These are phyloP conservation scores for Scheffersomyces titani DNA, from an alignment of 1,139 yeast species.

Conservation along the genomic window DNA sequence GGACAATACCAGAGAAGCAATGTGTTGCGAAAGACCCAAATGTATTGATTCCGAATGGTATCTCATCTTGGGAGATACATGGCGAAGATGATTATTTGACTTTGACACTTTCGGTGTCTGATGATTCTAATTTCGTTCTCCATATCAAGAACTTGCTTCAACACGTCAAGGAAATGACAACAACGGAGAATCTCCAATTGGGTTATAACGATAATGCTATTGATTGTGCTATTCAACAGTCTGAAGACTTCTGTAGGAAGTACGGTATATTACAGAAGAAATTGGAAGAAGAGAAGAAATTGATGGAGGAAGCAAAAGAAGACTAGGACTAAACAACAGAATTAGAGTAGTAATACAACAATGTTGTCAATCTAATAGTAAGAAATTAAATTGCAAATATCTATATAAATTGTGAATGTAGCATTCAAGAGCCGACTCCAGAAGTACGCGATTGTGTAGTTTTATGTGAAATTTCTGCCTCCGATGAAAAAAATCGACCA, in stretches of 20 bases:
- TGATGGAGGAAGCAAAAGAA: too few species aligned
- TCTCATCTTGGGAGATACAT: slow-evolving; percentile 24
- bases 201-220: neutral
- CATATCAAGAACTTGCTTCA: slow-evolving; percentile 12
- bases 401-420: too few species aligned
- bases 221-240: slow-evolving; percentile 1
- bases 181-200: neutral
- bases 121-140: slow-evolving; percentile 15
- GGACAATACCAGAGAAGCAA: slow-evolving; percentile 22
- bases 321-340: too few species aligned
- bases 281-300: too few species aligned
- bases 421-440: too few species aligned
- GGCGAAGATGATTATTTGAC: slow-evolving; percentile 29
- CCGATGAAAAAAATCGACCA: too few species aligned
- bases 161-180: slow-evolving; percentile 3
- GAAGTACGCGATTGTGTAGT: too few species aligned
- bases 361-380: too few species aligned
- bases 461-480: too few species aligned
- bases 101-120: slow-evolving; percentile 32
- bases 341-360: too few species aligned
- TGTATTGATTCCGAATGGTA: slow-evolving; percentile 29
- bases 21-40: slow-evolving; percentile 26
- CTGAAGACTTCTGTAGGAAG: slow-evolving; percentile 4
- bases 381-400: too few species aligned
- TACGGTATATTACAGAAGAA: too few species aligned